A percentile compares a stretch with the other conserved stretches of the same genome.
These are phyloP conservation scores for Penicillium psychrosexuale DNA, from an alignment of 2,329 filamentous ascomycete genomes.

Conservation along the genomic window DNA sequence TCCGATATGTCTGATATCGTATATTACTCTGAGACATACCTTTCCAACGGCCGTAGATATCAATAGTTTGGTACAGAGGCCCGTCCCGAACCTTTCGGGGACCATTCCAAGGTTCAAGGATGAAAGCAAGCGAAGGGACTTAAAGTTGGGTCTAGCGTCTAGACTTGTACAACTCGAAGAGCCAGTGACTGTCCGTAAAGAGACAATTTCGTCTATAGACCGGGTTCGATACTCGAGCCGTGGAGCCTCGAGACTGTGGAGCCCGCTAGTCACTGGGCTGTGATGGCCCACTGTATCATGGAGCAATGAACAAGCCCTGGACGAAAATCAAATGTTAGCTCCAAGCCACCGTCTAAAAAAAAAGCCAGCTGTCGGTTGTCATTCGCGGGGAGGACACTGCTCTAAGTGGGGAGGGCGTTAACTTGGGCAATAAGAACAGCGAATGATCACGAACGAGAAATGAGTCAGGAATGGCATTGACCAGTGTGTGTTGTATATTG, in stretches of 20 bases:
- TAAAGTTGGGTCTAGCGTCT: not conserved
- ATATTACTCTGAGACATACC: not conserved
- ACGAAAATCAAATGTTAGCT: conserved; percentile 2
- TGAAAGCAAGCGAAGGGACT: not conserved
- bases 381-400: conserved; percentile 13
- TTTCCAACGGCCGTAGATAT: conserved; percentile 18
- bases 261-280: conserved; percentile 12
- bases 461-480: not conserved
- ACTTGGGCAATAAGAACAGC: conserved; percentile 11
- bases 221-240: not conserved
- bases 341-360: conserved; percentile 13
- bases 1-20: not conserved
- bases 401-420: conserved; percentile 19
- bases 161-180: not conserved
- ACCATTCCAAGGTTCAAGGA: not conserved
- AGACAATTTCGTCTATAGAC: not conserved
- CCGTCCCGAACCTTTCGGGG: conserved; percentile 26
- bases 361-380: conserved; percentile 1
- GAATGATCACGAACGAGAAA: not conserved
- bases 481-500: not conserved
- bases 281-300: conserved; percentile 14
- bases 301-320: conserved; percentile 15
- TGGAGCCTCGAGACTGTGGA: conserved; percentile 4
- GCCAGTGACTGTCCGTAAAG: not conserved
- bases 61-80: conserved; percentile 29